Evolutionary conservation across 2,329 filamentous ascomycete species (phyloP).

Genomic region (Fusarium anguioides): DNA sequence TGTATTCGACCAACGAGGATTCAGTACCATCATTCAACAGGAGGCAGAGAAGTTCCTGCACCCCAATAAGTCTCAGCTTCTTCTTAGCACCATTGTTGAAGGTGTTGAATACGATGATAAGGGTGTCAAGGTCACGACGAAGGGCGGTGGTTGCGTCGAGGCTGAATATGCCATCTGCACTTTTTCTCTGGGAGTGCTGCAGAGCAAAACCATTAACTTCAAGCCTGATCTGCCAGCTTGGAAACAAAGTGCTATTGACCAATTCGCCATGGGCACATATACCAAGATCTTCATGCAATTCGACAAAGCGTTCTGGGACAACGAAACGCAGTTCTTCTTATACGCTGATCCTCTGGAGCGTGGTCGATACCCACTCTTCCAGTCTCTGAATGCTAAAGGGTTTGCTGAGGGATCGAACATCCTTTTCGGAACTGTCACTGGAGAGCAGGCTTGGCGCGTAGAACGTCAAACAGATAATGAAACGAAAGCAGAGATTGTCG

Average conservation of each 20-base stretch:
- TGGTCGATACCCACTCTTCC: constrained; percentile 68
- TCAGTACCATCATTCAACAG: constrained; percentile 65
- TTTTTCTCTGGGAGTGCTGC: constrained; percentile 75
- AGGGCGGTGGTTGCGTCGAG: constrained; percentile 64
- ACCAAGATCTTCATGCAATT: constrained; percentile 80
- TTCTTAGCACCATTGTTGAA: constrained; percentile 68
- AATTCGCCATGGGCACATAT: constrained; percentile 76
- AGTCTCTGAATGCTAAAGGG: constrained; percentile 67
- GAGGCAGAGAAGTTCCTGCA: constrained; percentile 69
- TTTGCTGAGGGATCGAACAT: constrained; percentile 72
- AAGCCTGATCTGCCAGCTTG: constrained; percentile 68
- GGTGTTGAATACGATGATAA: constrained; percentile 63
- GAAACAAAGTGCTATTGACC: constrained; percentile 72
- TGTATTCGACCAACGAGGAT: constrained; percentile 70
- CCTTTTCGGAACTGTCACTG: constrained; percentile 66
- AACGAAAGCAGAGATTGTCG: constrained; percentile 67
- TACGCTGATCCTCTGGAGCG: constrained; percentile 57
- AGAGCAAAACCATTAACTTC: constrained; percentile 69
- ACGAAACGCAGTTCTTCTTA: constrained; percentile 57
- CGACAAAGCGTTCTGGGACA: constrained; percentile 71
- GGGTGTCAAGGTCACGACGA: constrained; percentile 64
- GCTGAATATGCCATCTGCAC: constrained; percentile 74
- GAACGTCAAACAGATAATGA: constrained; percentile 69
- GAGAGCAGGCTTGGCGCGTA: constrained; percentile 56
- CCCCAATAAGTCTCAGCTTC: constrained; percentile 67